Percentiles rank a stretch among this genome's conserved stretches.
These are phyloP conservation scores for Populus nigra DNA, from an alignment of 345 rosid genomes.

Conservation along the genomic window DNA sequence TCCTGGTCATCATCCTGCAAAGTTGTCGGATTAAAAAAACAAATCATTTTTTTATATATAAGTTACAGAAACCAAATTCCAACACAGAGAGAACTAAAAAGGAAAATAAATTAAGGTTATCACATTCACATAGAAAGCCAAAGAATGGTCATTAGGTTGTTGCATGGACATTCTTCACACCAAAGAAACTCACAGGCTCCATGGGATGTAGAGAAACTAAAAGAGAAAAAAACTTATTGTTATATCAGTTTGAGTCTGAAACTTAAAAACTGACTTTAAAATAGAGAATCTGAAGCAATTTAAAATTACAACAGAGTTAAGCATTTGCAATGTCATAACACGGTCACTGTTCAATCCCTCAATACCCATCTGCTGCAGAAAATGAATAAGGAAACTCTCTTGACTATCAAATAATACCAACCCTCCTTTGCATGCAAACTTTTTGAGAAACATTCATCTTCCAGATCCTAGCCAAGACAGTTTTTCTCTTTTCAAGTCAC, in stretches of 20 bases:
- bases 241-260: background rate
- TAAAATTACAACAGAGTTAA: background rate
- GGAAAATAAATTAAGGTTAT: background rate
- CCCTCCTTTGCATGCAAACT: too few species aligned
- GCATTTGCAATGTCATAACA: background rate
- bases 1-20: constrained; percentile 75
- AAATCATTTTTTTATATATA: background rate
- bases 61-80: background rate
- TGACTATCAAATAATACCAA: background rate
- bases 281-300: background rate
- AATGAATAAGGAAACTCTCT: background rate
- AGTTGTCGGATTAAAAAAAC: constrained; percentile 2
- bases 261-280: background rate
- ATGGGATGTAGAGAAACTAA: background rate
- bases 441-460: constrained; percentile 3
- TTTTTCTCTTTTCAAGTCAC: background rate
- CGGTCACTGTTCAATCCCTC: background rate
- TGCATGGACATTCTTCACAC: background rate
- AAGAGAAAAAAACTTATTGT: background rate
- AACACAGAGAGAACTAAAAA: background rate
- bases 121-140: constrained; percentile 9
- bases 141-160: background rate
- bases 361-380: background rate
- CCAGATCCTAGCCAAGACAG: background rate
- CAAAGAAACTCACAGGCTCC: background rate